These are phyloP conservation scores for Pestalotiopsis sp. DNA, from an alignment of 2,329 filamentous ascomycete species.

Conservation along the genomic window DNA sequence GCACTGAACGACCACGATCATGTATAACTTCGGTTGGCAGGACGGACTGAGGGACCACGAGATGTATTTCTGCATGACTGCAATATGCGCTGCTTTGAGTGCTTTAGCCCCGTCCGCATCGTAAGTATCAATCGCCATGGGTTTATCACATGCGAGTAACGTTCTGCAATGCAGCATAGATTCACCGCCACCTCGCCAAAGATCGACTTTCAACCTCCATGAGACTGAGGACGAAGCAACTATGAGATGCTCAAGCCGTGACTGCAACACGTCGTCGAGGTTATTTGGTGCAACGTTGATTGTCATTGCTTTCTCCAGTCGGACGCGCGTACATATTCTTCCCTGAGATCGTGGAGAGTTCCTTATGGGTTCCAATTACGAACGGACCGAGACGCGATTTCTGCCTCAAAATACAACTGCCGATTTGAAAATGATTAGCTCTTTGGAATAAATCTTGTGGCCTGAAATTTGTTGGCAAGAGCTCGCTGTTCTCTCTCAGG, in stretches of 20 bases:
- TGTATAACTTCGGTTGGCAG: background rate
- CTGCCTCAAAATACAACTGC: background rate
- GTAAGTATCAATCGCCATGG: background rate
- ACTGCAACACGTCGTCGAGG: background rate
- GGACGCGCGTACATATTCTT: background rate
- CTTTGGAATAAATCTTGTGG: no score
- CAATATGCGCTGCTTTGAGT: background rate
- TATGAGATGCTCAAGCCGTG: background rate
- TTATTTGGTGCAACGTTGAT: background rate
- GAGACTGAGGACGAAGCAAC: background rate
- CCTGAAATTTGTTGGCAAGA: background rate
- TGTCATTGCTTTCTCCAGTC: background rate
- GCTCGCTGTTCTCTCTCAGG: background rate
- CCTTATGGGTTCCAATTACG: background rate
- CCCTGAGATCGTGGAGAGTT: background rate
- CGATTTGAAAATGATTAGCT: background rate
- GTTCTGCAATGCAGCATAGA: background rate
- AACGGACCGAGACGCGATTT: background rate
- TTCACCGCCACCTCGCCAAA: background rate
- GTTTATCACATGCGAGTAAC: background rate
- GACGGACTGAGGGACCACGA: background rate
- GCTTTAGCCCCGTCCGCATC: background rate
- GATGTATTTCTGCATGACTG: background rate
- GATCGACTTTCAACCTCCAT: background rate
- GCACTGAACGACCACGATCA: background rate